phyloP scores from a whole-genome alignment of 345 rosid species.

The Gossypium turneri region DNA sequence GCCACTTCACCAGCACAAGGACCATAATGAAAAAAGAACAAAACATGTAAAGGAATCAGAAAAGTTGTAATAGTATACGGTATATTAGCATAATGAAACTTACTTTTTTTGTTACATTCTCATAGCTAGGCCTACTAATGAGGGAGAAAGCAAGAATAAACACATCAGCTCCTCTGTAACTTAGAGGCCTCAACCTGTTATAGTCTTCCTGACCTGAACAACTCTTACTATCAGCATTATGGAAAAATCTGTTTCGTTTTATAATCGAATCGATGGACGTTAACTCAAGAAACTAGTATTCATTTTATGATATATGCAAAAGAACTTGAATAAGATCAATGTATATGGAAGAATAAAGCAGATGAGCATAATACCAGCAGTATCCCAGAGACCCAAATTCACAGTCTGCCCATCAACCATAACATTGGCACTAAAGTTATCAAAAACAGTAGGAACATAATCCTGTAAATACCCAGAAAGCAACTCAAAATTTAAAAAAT shows the following conservation, averaged over 20 bases:
- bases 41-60: constrained; percentile 23
- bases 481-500: not conserved
- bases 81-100: constrained; percentile 1
- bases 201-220: constrained; percentile 52
- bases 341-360: not conserved
- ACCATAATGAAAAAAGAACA: not conserved
- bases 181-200: constrained; percentile 48
- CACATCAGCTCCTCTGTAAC: constrained; percentile 52
- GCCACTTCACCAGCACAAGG: constrained; percentile 56
- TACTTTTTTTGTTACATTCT: constrained; percentile 50
- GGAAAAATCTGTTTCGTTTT: not conserved
- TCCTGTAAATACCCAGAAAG: constrained; percentile 31
- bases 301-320: not conserved
- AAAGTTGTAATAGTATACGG: not conserved
- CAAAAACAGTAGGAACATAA: constrained; percentile 80
- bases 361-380: constrained; percentile 65
- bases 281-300: not conserved
- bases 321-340: not conserved
- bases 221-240: not conserved
- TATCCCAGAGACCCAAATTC: constrained; percentile 88
- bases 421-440: constrained; percentile 93
- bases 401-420: constrained; percentile 77
- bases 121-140: constrained; percentile 54
- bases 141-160: constrained; percentile 57
- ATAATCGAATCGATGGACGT: not conserved